Evolutionary conservation across 192 early-diverging fungal genomes (phyloP).

Genomic region (Thoreauomyces humboldtii): DNA sequence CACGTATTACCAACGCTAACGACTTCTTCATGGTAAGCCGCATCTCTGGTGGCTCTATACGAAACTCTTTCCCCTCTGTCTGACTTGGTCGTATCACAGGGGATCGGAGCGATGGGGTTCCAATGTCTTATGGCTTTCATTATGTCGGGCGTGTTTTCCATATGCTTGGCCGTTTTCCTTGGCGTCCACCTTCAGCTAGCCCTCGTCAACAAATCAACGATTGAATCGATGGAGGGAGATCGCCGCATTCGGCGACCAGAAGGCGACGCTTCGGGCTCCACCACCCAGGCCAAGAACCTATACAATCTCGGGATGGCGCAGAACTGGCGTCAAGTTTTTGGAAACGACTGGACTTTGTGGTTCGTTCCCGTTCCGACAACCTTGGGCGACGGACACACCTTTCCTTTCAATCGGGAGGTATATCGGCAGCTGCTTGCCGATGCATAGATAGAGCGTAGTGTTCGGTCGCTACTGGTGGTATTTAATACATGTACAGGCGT

Average conservation of each 20-base stretch:
- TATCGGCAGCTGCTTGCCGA: conserved; percentile 21
- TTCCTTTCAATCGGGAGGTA: conserved; percentile 30
- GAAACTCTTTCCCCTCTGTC: conserved; percentile 2
- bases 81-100: background rate
- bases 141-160: conserved; percentile 37
- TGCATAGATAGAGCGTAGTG: no score
- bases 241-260: conserved; percentile 17
- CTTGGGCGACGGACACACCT: conserved; percentile 44
- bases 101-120: conserved; percentile 25
- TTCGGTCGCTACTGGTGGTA: no score
- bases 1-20: conserved; percentile 5
- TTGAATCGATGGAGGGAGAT: conserved; percentile 43
- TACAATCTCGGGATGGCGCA: conserved; percentile 38
- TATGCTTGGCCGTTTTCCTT: conserved; percentile 39
- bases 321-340: conserved; percentile 40
- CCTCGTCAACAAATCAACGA: conserved; percentile 44
- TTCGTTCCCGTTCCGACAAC: conserved; percentile 37
- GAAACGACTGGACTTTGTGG: conserved; percentile 34
- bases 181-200: conserved; percentile 35
- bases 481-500: no score
- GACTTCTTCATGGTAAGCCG: conserved; percentile 7
- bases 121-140: conserved; percentile 33
- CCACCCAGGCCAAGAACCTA: conserved; percentile 27
- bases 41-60: background rate
- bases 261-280: conserved; percentile 11